phyloP scores from a whole-genome alignment of 495 filamentous ascomycete genomes.

The Cryomyces minteri region DNA sequence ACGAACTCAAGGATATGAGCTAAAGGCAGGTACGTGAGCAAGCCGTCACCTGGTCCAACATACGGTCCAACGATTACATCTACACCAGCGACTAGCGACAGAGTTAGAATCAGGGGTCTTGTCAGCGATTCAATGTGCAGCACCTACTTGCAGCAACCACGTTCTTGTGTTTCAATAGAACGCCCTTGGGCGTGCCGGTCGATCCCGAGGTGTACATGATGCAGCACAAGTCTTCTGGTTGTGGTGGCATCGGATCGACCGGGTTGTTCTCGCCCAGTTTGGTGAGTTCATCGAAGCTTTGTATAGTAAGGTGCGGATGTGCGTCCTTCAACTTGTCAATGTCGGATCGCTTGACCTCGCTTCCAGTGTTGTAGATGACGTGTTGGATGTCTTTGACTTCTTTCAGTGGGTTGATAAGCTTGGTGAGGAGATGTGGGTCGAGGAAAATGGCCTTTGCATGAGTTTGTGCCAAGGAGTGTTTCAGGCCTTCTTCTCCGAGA shows the following conservation, averaged over 20 bases:
- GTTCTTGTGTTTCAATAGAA: constrained; percentile 73
- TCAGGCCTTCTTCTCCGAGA: constrained; percentile 80
- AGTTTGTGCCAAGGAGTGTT: constrained; percentile 81
- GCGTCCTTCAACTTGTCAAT: constrained; percentile 61
- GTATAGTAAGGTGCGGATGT: constrained; percentile 48
- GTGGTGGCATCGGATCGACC: constrained; percentile 62
- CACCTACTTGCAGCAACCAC: constrained; percentile 71
- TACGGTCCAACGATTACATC: constrained; percentile 69
- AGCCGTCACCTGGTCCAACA: constrained; percentile 66
- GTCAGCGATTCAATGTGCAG: background rate
- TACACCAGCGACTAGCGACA: constrained; percentile 57
- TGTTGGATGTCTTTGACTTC: constrained; percentile 60
- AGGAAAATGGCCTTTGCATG: constrained; percentile 76
- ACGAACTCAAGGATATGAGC: constrained; percentile 96
- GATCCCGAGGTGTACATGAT: constrained; percentile 99
- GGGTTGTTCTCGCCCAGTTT: constrained; percentile 71
- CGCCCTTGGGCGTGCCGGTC: constrained; percentile 93
- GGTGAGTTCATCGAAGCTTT: constrained; percentile 71
- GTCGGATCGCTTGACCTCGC: constrained; percentile 56
- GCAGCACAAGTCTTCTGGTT: constrained; percentile 78
- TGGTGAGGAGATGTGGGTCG: constrained; percentile 66
- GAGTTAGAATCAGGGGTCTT: constrained; percentile 2
- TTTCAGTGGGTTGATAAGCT: constrained; percentile 65
- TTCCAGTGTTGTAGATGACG: constrained; percentile 78
- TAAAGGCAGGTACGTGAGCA: constrained; percentile 83